A percentile compares a stretch with the other conserved stretches of the same genome.
phyloP scores from a whole-genome alignment of 768 basidiomycete genomes.

The Auricularia heimuer region DNA sequence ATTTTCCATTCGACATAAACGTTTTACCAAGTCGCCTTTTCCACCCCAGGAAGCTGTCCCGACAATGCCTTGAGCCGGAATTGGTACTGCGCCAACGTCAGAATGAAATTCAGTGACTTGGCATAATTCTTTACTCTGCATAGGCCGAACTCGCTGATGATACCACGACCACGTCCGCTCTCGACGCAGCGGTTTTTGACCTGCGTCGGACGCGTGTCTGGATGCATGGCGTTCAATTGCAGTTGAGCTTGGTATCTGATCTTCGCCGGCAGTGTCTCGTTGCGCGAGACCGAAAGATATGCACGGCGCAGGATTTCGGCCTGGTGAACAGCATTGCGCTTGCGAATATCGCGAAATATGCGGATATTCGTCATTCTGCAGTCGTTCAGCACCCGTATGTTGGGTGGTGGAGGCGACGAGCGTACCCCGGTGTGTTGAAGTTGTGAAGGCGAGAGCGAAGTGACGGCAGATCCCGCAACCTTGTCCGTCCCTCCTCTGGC shows the following conservation, averaged over 20 bases:
- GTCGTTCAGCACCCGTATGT: too few relatives aligned
- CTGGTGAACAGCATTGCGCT: constrained; percentile 55
- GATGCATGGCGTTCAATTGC: constrained; percentile 79
- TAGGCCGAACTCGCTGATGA: constrained; percentile 82
- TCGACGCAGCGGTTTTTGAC: constrained; percentile 86
- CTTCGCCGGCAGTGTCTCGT: constrained; percentile 77
- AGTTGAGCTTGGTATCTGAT: constrained; percentile 91
- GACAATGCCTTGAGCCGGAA: constrained; percentile 77
- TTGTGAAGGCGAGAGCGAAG: too few relatives aligned
- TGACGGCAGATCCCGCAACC: too few relatives aligned
- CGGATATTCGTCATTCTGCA: constrained; percentile 29
- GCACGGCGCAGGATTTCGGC: constrained; percentile 81
- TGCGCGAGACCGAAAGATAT: constrained; percentile 88
- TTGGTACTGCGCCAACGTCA: constrained; percentile 51
- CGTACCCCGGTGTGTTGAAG: too few relatives aligned
- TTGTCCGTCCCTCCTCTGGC: neutral
- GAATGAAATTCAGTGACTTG: neutral
- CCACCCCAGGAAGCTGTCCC: constrained; percentile 79
- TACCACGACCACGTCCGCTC: constrained; percentile 77
- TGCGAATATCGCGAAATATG: constrained; percentile 70
- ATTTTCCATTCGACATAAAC: neutral
- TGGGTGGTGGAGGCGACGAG: too few relatives aligned
- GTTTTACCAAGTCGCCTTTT: constrained; percentile 82
- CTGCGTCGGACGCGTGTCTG: constrained; percentile 72
- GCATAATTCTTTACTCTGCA: constrained; percentile 47